Conservation (phyloP, 208 protist species). For the Leptomonas pyrrhocoris region DNA sequence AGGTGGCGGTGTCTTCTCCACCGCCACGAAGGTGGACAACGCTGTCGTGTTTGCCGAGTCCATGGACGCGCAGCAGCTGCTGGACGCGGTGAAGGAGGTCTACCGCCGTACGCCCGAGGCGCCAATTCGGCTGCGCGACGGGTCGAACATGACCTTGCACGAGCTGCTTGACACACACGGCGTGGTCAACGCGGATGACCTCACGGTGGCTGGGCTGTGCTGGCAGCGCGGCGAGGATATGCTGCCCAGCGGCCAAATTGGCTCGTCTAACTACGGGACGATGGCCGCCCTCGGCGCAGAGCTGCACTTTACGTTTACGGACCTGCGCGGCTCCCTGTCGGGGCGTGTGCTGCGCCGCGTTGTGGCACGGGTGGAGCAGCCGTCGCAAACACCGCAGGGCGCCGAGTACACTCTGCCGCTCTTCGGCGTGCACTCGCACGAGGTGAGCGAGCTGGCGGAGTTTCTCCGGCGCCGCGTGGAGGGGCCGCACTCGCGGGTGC, state of each 20-base stretch:
- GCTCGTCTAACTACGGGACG: constrained; percentile 42
- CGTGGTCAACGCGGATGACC: constrained; percentile 54
- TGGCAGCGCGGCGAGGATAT: constrained; percentile 65
- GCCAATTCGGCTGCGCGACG: constrained; percentile 55
- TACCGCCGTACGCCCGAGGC: constrained; percentile 65
- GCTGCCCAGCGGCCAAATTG: constrained; percentile 15
- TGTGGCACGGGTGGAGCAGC: constrained; percentile 60
- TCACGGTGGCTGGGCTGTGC: constrained; percentile 86
- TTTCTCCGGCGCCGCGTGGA: constrained; percentile 53
- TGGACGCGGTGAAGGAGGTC: constrained; percentile 78
- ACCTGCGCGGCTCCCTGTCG: constrained; percentile 58
- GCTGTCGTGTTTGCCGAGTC: constrained; percentile 69
- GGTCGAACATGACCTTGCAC: constrained; percentile 65
- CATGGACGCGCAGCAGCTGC: constrained; percentile 80
- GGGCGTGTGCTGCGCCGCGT: constrained; percentile 56
- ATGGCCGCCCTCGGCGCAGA: constrained; percentile 62
- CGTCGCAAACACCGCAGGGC: constrained; percentile 52
- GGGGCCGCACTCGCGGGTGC: constrained; percentile 79
- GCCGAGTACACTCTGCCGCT: constrained; percentile 86
- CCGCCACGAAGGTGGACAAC: constrained; percentile 84
- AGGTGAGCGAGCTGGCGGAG: constrained; percentile 70
- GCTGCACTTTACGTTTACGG: constrained; percentile 82
- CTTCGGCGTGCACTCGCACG: constrained; percentile 66
- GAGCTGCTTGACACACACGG: constrained; percentile 74
- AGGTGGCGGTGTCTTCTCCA: constrained; percentile 85